Conservation (phyloP, 371 early-diverging fungal species). For the Lichtheimia ornata region DNA sequence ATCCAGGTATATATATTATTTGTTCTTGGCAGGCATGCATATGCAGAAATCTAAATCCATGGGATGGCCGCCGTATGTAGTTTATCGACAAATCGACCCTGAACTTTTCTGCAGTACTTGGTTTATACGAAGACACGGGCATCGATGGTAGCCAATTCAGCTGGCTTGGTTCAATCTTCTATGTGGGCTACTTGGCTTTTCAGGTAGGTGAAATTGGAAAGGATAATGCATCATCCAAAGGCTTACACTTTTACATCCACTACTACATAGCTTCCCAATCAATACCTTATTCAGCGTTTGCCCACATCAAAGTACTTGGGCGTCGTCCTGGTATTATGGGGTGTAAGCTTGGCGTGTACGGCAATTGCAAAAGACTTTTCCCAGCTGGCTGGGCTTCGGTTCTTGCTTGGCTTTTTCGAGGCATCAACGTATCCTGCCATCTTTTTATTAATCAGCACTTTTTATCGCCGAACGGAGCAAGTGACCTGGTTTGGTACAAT, state of each 20-base stretch:
- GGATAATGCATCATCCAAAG: neutral
- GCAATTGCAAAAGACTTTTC: slow-evolving; percentile 24
- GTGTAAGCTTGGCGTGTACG: slow-evolving; percentile 21
- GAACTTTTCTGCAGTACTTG: slow-evolving; percentile 31
- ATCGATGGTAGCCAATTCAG: slow-evolving; percentile 22
- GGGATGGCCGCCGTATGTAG: slow-evolving; percentile 7
- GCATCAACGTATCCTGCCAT: slow-evolving; percentile 31
- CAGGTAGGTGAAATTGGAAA: slow-evolving; percentile 15
- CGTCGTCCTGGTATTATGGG: slow-evolving; percentile 27
- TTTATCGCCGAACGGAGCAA: slow-evolving; percentile 40
- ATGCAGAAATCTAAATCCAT: neutral
- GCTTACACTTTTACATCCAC: neutral
- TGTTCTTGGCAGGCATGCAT: neutral
- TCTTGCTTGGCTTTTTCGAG: slow-evolving; percentile 37
- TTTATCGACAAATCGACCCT: slow-evolving; percentile 40
- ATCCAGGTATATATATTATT: slow-evolving; percentile 14
- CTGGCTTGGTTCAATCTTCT: slow-evolving; percentile 37
- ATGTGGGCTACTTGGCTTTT: slow-evolving; percentile 34
- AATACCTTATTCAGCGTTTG: slow-evolving; percentile 32
- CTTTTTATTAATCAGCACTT: slow-evolving; percentile 32
- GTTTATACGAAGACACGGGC: slow-evolving; percentile 30
- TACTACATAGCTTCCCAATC: slow-evolving; percentile 31
- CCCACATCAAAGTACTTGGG: slow-evolving; percentile 35
- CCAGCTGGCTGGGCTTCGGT: slow-evolving; percentile 32
- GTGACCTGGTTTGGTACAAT: slow-evolving; percentile 29